Evolutionary conservation across 768 basidiomycete genomes (phyloP), one percentile per base, ranked within the genome.

Genomic region (Lanmaoa rubissima): DNA sequence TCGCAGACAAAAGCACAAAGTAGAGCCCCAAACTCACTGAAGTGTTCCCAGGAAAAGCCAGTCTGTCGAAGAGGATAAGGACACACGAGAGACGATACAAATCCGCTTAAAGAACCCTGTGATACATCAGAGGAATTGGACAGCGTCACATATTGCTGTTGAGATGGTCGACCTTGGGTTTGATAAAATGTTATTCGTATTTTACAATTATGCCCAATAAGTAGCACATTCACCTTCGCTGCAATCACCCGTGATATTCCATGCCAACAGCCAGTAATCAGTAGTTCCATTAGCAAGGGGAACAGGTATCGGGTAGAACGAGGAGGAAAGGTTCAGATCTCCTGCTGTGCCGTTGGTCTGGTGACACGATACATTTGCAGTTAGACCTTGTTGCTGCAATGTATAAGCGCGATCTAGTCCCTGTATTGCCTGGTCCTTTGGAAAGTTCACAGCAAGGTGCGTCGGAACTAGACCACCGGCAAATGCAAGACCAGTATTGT

Each of bases 351-450:
- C 6, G 21, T 36, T 31, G 14, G 13, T 28, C 28, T 28, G 28
- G 28, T 28, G 21, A 48, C n/a, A 56, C 1, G 38, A 46, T 32
- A 64, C 55, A 13, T 65, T 31, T 16, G 62, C 63, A 17, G 59
- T 65, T 12, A 64, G n/a, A 24, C 63, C 64, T 43, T 65, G 63
- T 45, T 65, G 63, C 26, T n/a, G 14, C 16, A 65, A 16, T 1
- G 48, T n/a, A 17, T 46, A 57, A 3, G 2, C 13, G 5, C 14
- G 16, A 4, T 12, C 4, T 4, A 56, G 38, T 19, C 54, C 57
- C 9, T 41, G 47, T 36, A 13, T 14, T 36, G 11, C 36, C 2
- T 38, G 28, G 28, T 6, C 28, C 28, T 5, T 10, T 3, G 44
- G 16, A n/a, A 28, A 40, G 32, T 39, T 12, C 12, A 50, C 6